Percentiles rank a stretch among this genome's conserved stretches.
Conservation (phyloP, 805 yeast genomes). For the Kluyveromyces aestuarii region DNA sequence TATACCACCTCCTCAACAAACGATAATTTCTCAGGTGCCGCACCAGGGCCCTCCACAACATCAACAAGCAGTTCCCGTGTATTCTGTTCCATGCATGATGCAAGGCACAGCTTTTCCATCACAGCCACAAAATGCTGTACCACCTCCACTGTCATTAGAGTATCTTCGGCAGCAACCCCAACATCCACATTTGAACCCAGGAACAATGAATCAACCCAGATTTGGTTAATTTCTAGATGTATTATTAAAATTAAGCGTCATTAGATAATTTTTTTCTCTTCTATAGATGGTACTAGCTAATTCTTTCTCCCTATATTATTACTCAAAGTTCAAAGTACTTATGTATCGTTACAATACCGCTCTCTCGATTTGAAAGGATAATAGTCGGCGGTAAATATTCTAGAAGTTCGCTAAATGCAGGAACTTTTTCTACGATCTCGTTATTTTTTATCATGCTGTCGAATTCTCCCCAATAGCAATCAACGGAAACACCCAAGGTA, state of each 20-base stretch:
- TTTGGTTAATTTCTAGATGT: not conserved
- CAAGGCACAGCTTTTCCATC: not conserved
- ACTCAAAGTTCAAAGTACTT: constrained; percentile 37
- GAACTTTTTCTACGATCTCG: constrained; percentile 36
- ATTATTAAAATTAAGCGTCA: not conserved
- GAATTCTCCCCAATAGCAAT: constrained; percentile 76
- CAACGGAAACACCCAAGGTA: constrained; percentile 46
- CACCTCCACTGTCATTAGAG: not conserved
- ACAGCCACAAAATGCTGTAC: not conserved
- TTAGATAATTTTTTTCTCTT: not conserved
- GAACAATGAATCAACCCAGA: not conserved
- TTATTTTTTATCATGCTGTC: constrained; percentile 37
- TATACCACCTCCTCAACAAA: not conserved
- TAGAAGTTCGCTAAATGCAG: constrained; percentile 64
- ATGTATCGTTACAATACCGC: constrained; percentile 59
- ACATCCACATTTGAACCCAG: not conserved
- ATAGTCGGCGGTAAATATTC: constrained; percentile 58
- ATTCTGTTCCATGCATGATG: constrained; percentile 1
- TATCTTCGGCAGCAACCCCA: constrained; percentile 1
- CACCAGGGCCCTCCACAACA: not conserved
- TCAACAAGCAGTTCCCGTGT: not conserved
- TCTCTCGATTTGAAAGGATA: constrained; percentile 53
- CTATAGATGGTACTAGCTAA: not conserved
- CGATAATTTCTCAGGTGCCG: not conserved
- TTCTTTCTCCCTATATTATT: not conserved